Percentiles rank a stretch among this genome's conserved stretches.
Conservation (phyloP, 2,329 filamentous ascomycete genomes). For the Lithohypha guttulata region DNA sequence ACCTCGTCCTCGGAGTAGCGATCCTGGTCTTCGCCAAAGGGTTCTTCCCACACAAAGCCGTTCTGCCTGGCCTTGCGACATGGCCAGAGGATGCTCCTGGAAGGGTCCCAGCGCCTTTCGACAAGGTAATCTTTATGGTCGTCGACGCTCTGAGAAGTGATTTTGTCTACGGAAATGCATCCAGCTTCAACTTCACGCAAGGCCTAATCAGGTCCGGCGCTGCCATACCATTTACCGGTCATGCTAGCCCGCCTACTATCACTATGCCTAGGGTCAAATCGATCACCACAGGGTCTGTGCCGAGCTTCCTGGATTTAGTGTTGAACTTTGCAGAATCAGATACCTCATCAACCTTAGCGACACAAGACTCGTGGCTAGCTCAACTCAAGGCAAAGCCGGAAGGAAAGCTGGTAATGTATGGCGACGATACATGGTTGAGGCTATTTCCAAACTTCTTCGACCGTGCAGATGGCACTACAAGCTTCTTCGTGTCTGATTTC, state of each 20-base stretch:
- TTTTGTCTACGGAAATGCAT: conserved; percentile 62
- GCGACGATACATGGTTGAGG: conserved; percentile 97
- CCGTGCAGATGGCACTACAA: conserved; percentile 82
- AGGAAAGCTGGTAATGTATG: conserved; percentile 84
- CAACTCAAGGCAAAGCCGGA: conserved; percentile 65
- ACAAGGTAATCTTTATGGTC: conserved; percentile 93
- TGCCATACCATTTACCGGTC: conserved; percentile 86
- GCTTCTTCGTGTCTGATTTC: conserved; percentile 98
- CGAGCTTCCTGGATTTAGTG: conserved; percentile 93
- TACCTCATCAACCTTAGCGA: conserved; percentile 72
- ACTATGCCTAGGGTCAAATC: conserved; percentile 98
- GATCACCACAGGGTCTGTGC: conserved; percentile 94
- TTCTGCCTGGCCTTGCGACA: conserved; percentile 71
- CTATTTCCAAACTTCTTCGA: conserved; percentile 84
- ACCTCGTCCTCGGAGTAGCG: conserved; percentile 18
- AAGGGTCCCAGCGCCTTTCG: conserved; percentile 57
- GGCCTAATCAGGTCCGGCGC: conserved; percentile 72
- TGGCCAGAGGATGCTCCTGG: conserved; percentile 32
- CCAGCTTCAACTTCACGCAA: conserved; percentile 81
- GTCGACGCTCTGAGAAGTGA: conserved; percentile 88
- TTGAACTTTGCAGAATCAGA: conserved; percentile 94
- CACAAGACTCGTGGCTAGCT: conserved; percentile 90
- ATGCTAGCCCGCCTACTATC: conserved; percentile 92
- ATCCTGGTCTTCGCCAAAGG: conserved; percentile 67
- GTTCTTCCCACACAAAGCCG: conserved; percentile 96